Percentiles rank a stretch among this genome's conserved stretches.
Conservation (phyloP, 192 early-diverging fungal genomes). For the Phycomyces blakesleeanus region DNA sequence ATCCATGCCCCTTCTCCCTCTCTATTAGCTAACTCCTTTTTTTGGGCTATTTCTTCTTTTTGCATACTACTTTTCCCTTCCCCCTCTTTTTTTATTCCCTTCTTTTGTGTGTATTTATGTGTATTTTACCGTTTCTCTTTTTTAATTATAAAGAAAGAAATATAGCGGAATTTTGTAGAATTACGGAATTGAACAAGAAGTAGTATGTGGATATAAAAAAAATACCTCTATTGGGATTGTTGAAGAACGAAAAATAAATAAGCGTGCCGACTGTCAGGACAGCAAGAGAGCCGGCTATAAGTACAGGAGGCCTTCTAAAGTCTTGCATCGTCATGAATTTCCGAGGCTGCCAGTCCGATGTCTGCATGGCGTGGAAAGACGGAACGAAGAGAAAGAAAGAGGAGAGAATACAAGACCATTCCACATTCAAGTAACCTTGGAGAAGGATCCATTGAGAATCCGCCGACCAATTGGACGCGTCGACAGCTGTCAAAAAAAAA, state of each 20-base stretch:
- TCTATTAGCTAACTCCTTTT: too few species aligned
- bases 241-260: conserved; percentile 1
- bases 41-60: too few species aligned
- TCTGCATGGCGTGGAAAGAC: not conserved
- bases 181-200: too few species aligned
- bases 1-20: too few species aligned
- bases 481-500: not conserved
- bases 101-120: too few species aligned
- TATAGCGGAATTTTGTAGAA: too few species aligned
- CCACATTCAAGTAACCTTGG: not conserved
- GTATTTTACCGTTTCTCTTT: too few species aligned
- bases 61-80: too few species aligned
- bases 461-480: not conserved
- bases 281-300: not conserved
- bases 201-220: not conserved
- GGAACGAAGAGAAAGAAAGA: not conserved
- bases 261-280: not conserved
- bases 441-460: not conserved
- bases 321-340: not conserved
- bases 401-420: not conserved
- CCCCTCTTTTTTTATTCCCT: too few species aligned
- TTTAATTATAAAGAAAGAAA: too few species aligned
- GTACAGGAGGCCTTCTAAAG: not conserved
- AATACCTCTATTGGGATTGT: not conserved
- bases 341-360: not conserved